phyloP scores from a whole-genome alignment of 208 protist genomes.

The Blechomonas ayalai region DNA sequence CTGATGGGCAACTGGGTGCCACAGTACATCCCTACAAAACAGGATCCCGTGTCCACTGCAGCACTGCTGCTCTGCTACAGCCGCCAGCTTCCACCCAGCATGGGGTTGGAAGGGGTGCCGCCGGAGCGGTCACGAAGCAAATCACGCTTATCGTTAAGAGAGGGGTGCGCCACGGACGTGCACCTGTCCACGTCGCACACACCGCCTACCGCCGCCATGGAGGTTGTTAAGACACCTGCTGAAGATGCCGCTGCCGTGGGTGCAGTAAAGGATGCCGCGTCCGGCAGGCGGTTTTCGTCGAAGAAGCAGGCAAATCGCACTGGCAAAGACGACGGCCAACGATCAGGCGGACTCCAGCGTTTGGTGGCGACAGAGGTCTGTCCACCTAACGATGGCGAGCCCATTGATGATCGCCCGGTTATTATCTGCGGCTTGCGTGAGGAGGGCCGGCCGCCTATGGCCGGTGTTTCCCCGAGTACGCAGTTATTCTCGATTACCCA shows the following conservation, averaged over 20 bases:
- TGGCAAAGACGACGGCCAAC: neutral
- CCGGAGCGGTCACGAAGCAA: neutral
- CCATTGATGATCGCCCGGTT: slow-evolving; percentile 8
- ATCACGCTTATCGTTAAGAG: neutral
- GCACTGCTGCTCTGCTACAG: slow-evolving; percentile 27
- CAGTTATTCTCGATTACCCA: slow-evolving; percentile 65
- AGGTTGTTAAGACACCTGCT: neutral
- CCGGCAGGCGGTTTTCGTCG: no score
- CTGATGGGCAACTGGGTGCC: slow-evolving; percentile 78
- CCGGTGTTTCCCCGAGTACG: slow-evolving; percentile 8
- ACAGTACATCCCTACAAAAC: slow-evolving; percentile 38
- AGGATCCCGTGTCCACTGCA: slow-evolving; percentile 26
- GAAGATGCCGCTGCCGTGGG: neutral
- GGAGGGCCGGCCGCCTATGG: neutral
- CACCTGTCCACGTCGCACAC: neutral
- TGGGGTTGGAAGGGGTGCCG: neutral
- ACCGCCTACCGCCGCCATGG: neutral
- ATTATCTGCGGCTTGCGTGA: slow-evolving; percentile 21
- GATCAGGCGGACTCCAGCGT: neutral
- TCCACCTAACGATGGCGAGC: slow-evolving; percentile 13
- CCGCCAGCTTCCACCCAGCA: slow-evolving; percentile 7
- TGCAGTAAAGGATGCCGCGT: neutral
- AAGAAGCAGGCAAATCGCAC: no score
- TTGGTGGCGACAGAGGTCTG: slow-evolving; percentile 15
- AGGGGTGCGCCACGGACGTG: neutral